Percentiles rank a stretch among this genome's conserved stretches.
Conservation (phyloP, 352 stramenopile species). For the Phytophthora crassamura region DNA sequence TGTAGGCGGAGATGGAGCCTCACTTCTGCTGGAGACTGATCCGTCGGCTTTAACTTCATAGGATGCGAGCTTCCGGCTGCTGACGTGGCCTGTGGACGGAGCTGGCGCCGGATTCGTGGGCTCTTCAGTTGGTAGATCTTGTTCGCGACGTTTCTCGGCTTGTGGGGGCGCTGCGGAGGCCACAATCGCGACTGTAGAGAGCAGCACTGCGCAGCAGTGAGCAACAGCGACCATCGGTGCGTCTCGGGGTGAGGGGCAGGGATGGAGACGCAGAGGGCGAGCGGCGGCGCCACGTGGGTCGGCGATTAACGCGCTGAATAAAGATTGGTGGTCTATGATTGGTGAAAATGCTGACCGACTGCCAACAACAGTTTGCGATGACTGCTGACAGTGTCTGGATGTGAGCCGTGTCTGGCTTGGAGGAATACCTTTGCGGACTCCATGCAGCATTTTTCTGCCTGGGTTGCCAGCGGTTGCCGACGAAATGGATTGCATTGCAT, state of each 20-base stretch:
- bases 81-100: slow-evolving; percentile 1
- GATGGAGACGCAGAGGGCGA: slow-evolving; percentile 11
- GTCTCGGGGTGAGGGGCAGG: neutral
- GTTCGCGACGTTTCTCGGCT: slow-evolving; percentile 17
- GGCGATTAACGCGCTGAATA: neutral
- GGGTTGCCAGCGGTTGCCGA: no score
- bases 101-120: slow-evolving; percentile 9
- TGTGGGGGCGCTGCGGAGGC: slow-evolving; percentile 3
- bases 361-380: no score
- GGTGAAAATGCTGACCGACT: neutral
- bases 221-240: slow-evolving; percentile 8
- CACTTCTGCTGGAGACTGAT: slow-evolving; percentile 21
- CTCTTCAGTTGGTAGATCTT: neutral
- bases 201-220: neutral
- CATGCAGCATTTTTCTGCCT: no score
- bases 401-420: no score
- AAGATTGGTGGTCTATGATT: neutral
- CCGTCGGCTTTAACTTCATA: slow-evolving; percentile 36
- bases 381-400: no score
- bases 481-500: no score
- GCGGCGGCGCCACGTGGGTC: slow-evolving; percentile 21
- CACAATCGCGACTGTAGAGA: slow-evolving; percentile 13
- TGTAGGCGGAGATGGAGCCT: neutral
- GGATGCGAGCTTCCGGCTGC: slow-evolving; percentile 11
- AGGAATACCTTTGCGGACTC: no score